Conservation (phyloP, 208 protist genomes). For the Trichomonas tenax region DNA sequence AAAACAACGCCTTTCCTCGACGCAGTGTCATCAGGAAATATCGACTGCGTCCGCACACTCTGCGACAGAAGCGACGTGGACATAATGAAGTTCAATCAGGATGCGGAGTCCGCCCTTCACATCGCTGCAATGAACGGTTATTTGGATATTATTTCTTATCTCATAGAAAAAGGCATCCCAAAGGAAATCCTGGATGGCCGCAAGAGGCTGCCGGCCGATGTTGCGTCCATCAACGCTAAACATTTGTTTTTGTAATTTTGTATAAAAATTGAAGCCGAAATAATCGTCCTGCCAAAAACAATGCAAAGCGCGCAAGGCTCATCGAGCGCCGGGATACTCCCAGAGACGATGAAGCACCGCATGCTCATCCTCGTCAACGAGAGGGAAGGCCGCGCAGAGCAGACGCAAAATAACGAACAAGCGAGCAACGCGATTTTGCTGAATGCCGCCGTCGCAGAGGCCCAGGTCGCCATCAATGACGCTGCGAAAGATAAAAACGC, state of each 20-base stretch:
- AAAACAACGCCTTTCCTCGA: background rate
- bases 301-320: background rate
- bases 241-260: background rate
- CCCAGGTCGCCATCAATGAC: no score
- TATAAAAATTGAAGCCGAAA: no score
- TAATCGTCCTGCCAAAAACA: no score
- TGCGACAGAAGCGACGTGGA: background rate
- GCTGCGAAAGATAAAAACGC: background rate
- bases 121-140: background rate
- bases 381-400: background rate
- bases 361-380: background rate
- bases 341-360: background rate
- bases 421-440: background rate
- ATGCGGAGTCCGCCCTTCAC: background rate
- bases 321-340: background rate
- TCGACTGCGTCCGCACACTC: background rate
- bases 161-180: background rate
- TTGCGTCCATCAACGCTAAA: background rate
- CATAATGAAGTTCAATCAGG: background rate
- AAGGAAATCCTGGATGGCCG: background rate
- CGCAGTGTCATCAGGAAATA: background rate
- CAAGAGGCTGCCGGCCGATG: background rate
- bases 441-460: background rate
- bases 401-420: background rate
- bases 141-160: background rate